A percentile compares a stretch with the other conserved stretches of the same genome.
These are phyloP conservation scores for Pestalotiopsis sp. DNA, from an alignment of 2,329 filamentous ascomycete species.

Conservation along the genomic window DNA sequence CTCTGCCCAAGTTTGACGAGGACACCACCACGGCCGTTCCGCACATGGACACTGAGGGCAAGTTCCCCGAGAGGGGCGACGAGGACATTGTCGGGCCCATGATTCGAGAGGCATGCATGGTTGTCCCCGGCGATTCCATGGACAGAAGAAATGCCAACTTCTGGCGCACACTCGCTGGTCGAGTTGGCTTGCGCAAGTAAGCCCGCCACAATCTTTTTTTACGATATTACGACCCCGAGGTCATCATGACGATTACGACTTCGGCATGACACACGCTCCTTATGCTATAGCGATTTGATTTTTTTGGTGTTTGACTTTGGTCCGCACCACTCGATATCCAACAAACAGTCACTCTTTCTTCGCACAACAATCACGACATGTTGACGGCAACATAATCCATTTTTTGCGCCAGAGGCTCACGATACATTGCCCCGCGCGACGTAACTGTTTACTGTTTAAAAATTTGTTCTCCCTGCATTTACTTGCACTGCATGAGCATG, in stretches of 20 bases:
- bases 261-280: constrained; percentile 9
- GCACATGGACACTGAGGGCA: constrained; percentile 73
- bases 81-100: constrained; percentile 94
- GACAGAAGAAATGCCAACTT: constrained; percentile 33
- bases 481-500: constrained; percentile 1
- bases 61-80: constrained; percentile 87
- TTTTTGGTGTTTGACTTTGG: not conserved
- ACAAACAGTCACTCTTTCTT: constrained; percentile 11
- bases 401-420: not conserved
- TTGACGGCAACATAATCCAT: not conserved
- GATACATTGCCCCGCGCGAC: not conserved
- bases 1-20: constrained; percentile 53
- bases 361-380: not conserved
- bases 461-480: constrained; percentile 10
- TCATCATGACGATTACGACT: constrained; percentile 6
- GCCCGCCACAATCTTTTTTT: not conserved
- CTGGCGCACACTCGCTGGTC: constrained; percentile 35
- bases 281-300: constrained; percentile 10
- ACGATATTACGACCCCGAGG: not conserved
- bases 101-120: constrained; percentile 64
- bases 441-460: constrained; percentile 13
- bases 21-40: constrained; percentile 68
- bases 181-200: constrained; percentile 31
- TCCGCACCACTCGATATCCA: constrained; percentile 9
- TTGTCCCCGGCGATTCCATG: constrained; percentile 28